Percentiles rank a stretch among this genome's conserved stretches.
Evolutionary conservation across 345 rosid species (phyloP).

Genomic region (Punica granatum): DNA sequence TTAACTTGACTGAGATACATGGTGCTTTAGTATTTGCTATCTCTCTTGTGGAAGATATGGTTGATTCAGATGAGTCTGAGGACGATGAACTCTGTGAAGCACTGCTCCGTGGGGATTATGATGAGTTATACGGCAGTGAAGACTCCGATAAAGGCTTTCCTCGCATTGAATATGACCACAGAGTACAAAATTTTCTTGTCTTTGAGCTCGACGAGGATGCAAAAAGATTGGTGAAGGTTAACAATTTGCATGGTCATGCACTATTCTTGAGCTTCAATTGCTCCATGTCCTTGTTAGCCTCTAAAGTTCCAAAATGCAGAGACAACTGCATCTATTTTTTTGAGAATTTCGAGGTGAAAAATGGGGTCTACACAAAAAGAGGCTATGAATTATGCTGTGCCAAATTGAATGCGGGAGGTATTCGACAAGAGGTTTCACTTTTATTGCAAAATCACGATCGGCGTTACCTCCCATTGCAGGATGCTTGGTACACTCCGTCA

Average conservation of each 20-base stretch:
- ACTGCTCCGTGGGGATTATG: conserved; percentile 2
- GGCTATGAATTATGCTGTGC: conserved; percentile 4
- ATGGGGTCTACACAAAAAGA: conserved; percentile 5
- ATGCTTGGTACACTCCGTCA: conserved; percentile 6
- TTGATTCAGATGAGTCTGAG: background rate
- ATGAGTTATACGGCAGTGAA: background rate
- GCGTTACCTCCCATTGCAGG: background rate
- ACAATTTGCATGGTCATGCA: background rate
- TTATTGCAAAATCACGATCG: background rate
- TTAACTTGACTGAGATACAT: background rate
- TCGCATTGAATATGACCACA: conserved; percentile 6
- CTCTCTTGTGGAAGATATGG: background rate
- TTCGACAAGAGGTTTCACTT: background rate
- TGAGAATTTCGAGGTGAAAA: conserved; percentile 1
- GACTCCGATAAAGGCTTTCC: background rate
- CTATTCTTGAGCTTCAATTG: conserved; percentile 7
- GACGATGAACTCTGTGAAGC: conserved; percentile 10
- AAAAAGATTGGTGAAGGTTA: background rate
- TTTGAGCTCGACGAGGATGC: conserved; percentile 3
- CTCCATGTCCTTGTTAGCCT: conserved; percentile 7
- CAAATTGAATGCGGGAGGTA: conserved; percentile 8
- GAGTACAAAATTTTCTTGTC: conserved; percentile 1
- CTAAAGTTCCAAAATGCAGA: conserved; percentile 4
- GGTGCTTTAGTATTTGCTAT: conserved; percentile 1
- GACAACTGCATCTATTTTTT: conserved; percentile 2